Conservation (phyloP, 495 filamentous ascomycete species). For the Neurospora sp. region DNA sequence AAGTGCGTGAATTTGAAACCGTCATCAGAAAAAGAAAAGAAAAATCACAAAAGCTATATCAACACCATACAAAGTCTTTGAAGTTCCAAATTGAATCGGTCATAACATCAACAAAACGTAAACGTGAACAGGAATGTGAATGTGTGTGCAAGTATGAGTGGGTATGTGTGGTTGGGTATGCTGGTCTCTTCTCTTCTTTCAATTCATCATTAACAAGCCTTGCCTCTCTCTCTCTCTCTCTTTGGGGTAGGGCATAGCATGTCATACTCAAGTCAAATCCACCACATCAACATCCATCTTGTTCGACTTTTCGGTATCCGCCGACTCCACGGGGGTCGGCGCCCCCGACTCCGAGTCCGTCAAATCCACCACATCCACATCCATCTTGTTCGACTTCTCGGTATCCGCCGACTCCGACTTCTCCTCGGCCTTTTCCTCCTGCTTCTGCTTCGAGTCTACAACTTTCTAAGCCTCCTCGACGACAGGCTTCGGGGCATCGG, state of each 20-base stretch:
- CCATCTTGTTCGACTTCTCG: too few species aligned
- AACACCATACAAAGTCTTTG: neutral
- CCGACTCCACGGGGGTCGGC: neutral
- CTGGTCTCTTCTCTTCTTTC: neutral
- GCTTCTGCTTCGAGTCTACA: neutral
- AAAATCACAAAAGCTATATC: neutral
- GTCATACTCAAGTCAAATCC: neutral
- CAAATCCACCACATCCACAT: too few species aligned
- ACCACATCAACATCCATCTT: neutral
- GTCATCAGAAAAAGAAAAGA: neutral
- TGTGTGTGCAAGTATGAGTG: neutral
- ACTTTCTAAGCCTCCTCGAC: constrained; percentile 19
- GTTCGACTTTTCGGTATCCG: neutral
- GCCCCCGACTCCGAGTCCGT: neutral
- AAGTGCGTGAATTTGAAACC: neutral
- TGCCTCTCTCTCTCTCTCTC: neutral
- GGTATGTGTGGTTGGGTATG: neutral
- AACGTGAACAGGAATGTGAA: neutral
- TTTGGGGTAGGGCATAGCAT: neutral
- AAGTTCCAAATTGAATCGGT: neutral
- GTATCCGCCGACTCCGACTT: neutral
- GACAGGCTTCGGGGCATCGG: constrained; percentile 39
- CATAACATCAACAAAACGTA: neutral
- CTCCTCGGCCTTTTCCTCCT: neutral
- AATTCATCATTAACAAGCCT: neutral